phyloP scores from a whole-genome alignment of 495 filamentous ascomycete genomes.

The Ramalina intermedia region DNA sequence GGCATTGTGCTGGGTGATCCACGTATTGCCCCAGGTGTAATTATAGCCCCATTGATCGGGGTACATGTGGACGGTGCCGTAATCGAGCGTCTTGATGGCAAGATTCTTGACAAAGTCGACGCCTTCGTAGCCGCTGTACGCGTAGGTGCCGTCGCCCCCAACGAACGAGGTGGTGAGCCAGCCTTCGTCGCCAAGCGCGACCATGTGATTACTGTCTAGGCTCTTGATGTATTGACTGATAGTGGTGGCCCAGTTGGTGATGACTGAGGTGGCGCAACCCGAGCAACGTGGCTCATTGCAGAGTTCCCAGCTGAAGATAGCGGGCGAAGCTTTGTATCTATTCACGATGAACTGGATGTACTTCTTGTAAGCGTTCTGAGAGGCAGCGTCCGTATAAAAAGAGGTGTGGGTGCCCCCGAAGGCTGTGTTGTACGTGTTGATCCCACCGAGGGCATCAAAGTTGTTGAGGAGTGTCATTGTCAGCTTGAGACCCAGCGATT shows the following conservation, averaged over 20 bases:
- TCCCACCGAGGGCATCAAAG: slow-evolving; percentile 54
- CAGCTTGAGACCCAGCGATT: slow-evolving; percentile 42
- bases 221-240: slow-evolving; percentile 48
- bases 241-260: slow-evolving; percentile 47
- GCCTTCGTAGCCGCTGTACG: slow-evolving; percentile 44
- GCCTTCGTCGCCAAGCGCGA: slow-evolving; percentile 48
- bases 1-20: slow-evolving; percentile 46
- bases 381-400: slow-evolving; percentile 42
- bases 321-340: slow-evolving; percentile 39
- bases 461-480: slow-evolving; percentile 34
- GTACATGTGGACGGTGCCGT: slow-evolving; percentile 54
- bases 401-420: slow-evolving; percentile 40
- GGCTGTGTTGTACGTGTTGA: slow-evolving; percentile 44
- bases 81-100: slow-evolving; percentile 43
- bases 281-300: slow-evolving; percentile 58
- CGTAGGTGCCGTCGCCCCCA: slow-evolving; percentile 36
- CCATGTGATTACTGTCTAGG: slow-evolving; percentile 49
- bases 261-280: slow-evolving; percentile 40
- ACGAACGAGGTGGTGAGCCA: slow-evolving; percentile 25
- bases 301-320: slow-evolving; percentile 60
- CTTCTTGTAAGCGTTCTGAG: slow-evolving; percentile 43
- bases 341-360: slow-evolving; percentile 50
- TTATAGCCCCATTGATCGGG: slow-evolving; percentile 35
- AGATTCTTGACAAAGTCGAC: slow-evolving; percentile 50
- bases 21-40: slow-evolving; percentile 35